phyloP scores from a whole-genome alignment of 2,329 filamentous ascomycete genomes.

The Knoxdaviesia proteae region DNA sequence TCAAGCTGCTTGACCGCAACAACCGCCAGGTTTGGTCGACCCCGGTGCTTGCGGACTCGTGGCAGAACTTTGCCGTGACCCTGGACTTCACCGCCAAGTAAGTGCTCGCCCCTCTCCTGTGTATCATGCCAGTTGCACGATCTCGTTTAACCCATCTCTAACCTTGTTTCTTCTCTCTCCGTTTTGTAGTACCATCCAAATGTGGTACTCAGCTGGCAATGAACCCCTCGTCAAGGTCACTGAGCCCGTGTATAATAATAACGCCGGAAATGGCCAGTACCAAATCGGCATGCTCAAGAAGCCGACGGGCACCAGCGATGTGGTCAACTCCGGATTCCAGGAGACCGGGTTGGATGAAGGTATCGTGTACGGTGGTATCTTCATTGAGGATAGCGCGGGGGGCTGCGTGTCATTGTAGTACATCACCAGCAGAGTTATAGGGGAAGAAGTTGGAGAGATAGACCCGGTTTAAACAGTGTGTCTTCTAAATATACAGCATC shows the following conservation, averaged over 20 bases:
- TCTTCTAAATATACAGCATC: no score
- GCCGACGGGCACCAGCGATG: constrained; percentile 26
- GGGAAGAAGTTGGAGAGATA: no score
- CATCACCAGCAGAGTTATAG: constrained; percentile 1
- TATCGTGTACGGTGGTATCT: constrained; percentile 27
- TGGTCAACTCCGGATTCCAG: constrained; percentile 28
- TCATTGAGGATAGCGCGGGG: constrained; percentile 23
- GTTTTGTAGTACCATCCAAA: constrained; percentile 5
- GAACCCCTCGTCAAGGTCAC: constrained; percentile 3
- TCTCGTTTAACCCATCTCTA: background rate
- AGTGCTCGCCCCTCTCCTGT: background rate
- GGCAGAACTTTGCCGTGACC: constrained; percentile 8
- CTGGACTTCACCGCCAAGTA: constrained; percentile 6
- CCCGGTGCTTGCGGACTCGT: constrained; percentile 4
- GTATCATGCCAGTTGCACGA: background rate
- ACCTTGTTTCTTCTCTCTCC: background rate
- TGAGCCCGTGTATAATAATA: constrained; percentile 17
- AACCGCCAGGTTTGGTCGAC: constrained; percentile 6
- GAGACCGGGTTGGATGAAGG: constrained; percentile 24
- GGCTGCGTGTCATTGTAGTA: constrained; percentile 19
- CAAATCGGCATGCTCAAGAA: constrained; percentile 40
- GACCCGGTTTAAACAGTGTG: no score
- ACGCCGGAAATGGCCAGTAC: constrained; percentile 36
- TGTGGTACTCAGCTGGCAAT: constrained; percentile 5
- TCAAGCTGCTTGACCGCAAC: constrained; percentile 5